Conservation (phyloP, 1,284 basidiomycete genomes). For the Microbotryum lychnidis-dioicae region DNA sequence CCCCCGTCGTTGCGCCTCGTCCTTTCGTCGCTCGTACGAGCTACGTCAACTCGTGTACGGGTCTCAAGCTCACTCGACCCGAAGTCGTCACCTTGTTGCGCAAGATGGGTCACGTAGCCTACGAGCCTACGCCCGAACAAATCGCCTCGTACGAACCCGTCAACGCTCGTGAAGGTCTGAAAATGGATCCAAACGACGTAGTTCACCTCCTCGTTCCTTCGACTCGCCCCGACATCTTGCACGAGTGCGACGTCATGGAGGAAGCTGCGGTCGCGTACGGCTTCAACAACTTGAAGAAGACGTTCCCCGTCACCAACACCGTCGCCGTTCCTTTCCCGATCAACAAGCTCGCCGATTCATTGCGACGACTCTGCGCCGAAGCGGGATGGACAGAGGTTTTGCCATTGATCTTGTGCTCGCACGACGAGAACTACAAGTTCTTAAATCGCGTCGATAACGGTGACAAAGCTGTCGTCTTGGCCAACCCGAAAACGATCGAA, state of each 20-base stretch:
- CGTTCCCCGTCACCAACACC: conserved; percentile 89
- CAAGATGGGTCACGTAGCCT: conserved; percentile 54
- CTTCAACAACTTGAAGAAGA: conserved; percentile 89
- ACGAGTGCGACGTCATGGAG: conserved; percentile 98
- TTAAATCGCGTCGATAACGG: conserved; percentile 79
- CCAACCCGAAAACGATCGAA: conserved; percentile 94
- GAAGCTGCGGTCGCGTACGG: conserved; percentile 96
- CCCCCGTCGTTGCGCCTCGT: conserved; percentile 69
- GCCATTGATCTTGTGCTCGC: conserved; percentile 93
- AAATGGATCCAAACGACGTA: conserved; percentile 55
- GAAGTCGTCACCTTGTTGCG: conserved; percentile 60
- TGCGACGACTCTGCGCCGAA: conserved; percentile 83
- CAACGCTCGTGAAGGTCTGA: conserved; percentile 23
- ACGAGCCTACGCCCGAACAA: conserved; percentile 4
- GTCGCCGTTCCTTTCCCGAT: conserved; percentile 86
- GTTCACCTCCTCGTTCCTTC: conserved; percentile 68
- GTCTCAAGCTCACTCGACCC: conserved; percentile 57
- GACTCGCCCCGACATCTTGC: conserved; percentile 91
- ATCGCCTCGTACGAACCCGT: conserved; percentile 45
- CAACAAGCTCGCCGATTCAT: conserved; percentile 81
- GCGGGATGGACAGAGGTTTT: conserved; percentile 94
- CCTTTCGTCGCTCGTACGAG: conserved; percentile 68
- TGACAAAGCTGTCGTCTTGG: conserved; percentile 74
- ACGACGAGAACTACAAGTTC: conserved; percentile 94
- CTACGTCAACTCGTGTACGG: conserved; percentile 94